Evolutionary conservation across 768 basidiomycete species (phyloP).

Genomic region (Mycena rebaudengoi): DNA sequence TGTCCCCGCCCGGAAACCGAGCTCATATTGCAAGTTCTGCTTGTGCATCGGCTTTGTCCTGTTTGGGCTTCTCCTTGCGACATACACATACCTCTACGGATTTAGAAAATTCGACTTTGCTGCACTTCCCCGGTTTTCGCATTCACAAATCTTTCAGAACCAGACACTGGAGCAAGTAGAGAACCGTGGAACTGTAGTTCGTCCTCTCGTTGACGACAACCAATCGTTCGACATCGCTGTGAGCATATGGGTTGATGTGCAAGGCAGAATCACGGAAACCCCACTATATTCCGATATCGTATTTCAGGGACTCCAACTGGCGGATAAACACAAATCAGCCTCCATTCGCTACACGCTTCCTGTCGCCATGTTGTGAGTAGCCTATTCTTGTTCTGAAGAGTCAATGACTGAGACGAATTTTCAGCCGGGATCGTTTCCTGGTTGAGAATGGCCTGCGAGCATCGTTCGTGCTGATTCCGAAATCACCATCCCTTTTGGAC

Average conservation of each 20-base stretch:
- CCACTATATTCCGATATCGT: slow-evolving; percentile 23
- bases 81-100: neutral
- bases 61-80: neutral
- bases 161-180: slow-evolving; percentile 17
- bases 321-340: slow-evolving; percentile 10
- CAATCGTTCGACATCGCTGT: slow-evolving; percentile 25
- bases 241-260: slow-evolving; percentile 14
- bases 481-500: slow-evolving; percentile 18
- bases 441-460: slow-evolving; percentile 19
- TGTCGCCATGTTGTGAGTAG: slow-evolving; percentile 10
- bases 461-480: slow-evolving; percentile 23
- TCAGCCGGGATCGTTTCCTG: slow-evolving; percentile 1
- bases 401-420: neutral
- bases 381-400: neutral
- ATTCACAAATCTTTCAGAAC: slow-evolving; percentile 17
- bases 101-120: slow-evolving; percentile 5
- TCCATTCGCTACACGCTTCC: slow-evolving; percentile 11
- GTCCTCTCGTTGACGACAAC: slow-evolving; percentile 21
- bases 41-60: neutral
- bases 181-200: slow-evolving; percentile 15
- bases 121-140: slow-evolving; percentile 17
- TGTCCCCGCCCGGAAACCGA: neutral
- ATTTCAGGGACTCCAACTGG: slow-evolving; percentile 15
- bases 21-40: slow-evolving; percentile 1
- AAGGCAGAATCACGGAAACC: slow-evolving; percentile 4